These are phyloP conservation scores for Gossypium davidsonii DNA, from an alignment of 441 rosid genomes.

Conservation along the genomic window DNA sequence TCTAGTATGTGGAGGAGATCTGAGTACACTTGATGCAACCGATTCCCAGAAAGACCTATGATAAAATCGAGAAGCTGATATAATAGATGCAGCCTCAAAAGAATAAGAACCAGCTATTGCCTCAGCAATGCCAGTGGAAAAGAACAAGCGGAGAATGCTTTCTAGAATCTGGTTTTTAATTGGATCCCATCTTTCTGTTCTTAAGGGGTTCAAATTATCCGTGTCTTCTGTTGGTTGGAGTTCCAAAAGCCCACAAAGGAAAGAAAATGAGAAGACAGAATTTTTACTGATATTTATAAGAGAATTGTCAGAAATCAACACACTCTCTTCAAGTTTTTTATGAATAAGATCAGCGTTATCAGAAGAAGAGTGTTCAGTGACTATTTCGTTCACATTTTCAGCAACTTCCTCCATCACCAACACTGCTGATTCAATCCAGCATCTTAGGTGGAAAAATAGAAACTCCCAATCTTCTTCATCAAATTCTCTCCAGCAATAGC, in stretches of 20 bases:
- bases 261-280: conserved; percentile 68
- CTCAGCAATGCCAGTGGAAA: conserved; percentile 86
- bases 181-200: conserved; percentile 53
- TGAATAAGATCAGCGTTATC: conserved; percentile 30
- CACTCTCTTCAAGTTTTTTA: conserved; percentile 52
- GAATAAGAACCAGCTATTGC: conserved; percentile 59
- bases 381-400: conserved; percentile 62
- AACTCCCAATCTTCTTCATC: conserved; percentile 84
- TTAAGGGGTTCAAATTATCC: conserved; percentile 26
- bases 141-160: conserved; percentile 81
- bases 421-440: conserved; percentile 86
- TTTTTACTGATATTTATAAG: conserved; percentile 47
- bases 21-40: conserved; percentile 59
- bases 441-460: conserved; percentile 50
- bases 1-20: conserved; percentile 56
- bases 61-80: conserved; percentile 57
- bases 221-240: conserved; percentile 31
- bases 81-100: conserved; percentile 56
- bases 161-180: conserved; percentile 60
- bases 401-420: conserved; percentile 82
- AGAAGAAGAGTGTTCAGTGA: conserved; percentile 38
- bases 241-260: conserved; percentile 36
- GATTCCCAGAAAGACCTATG: conserved; percentile 70
- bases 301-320: conserved; percentile 44
- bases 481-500: conserved; percentile 85